Conservation (phyloP, 2,329 filamentous ascomycete species). For the Apiospora arundinis region DNA sequence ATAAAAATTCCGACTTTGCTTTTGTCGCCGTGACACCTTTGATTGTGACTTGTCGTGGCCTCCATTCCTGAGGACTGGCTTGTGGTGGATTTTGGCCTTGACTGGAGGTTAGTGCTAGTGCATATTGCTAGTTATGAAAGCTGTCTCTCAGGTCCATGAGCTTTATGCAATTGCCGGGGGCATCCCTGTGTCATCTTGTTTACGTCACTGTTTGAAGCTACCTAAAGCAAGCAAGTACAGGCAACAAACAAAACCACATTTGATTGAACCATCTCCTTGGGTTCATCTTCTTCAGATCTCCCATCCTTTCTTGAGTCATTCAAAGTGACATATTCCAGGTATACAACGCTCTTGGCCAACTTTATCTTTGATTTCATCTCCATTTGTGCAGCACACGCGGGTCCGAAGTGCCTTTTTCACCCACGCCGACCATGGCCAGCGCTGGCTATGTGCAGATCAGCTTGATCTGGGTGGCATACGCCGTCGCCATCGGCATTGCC, state of each 20-base stretch:
- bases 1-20: not conserved
- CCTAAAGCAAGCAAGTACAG: not conserved
- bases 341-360: not conserved
- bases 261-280: not conserved
- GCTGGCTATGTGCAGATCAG: conserved; percentile 79
- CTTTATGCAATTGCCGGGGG: conserved; percentile 14
- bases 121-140: not conserved
- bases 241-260: not conserved
- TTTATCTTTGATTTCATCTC: not conserved
- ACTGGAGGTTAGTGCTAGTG: not conserved
- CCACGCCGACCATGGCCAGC: conserved; percentile 33
- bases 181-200: conserved; percentile 13
- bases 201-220: conserved; percentile 21
- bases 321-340: not conserved
- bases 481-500: conserved; percentile 77
- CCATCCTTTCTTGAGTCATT: conserved; percentile 13
- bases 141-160: not conserved
- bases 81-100: not conserved
- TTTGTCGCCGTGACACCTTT: not conserved
- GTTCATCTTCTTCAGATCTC: not conserved
- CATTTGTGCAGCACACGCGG: not conserved
- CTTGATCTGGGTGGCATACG: conserved; percentile 95
- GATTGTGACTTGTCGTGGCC: not conserved
- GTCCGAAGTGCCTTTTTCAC: not conserved
- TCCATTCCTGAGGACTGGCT: not conserved